Evolutionary conservation across 331 rosid species (phyloP).

Genomic region (Acacia pycnantha): DNA sequence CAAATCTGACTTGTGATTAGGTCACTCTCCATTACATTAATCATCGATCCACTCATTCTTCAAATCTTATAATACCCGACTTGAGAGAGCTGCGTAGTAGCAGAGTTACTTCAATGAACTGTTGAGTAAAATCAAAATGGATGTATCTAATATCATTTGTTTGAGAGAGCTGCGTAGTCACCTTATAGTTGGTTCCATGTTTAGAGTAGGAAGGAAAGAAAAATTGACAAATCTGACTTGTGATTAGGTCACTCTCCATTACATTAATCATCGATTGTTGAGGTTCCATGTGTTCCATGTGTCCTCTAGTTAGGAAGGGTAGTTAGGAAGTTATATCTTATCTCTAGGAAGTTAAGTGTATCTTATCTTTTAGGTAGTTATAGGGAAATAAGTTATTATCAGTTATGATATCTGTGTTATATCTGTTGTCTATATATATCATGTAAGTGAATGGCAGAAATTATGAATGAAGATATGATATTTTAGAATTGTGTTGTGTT

Average conservation of each 20-base stretch:
- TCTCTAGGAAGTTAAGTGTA: too few species aligned
- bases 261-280: not conserved
- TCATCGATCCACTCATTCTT: not conserved
- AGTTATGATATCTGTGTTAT: too few species aligned
- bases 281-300: too few species aligned
- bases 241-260: not conserved
- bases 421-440: too few species aligned
- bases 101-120: constrained; percentile 1
- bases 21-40: not conserved
- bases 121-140: constrained; percentile 19
- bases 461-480: too few species aligned
- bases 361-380: too few species aligned
- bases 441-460: too few species aligned
- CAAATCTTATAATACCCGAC: not conserved
- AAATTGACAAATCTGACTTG: not conserved
- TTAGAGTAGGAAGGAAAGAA: not conserved
- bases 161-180: not conserved
- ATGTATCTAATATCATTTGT: constrained; percentile 2
- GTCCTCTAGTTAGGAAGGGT: too few species aligned
- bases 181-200: not conserved
- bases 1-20: not conserved
- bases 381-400: too few species aligned
- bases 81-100: too few species aligned
- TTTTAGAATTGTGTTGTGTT: too few species aligned
- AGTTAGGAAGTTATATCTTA: too few species aligned